A percentile compares a stretch with the other conserved stretches of the same genome.
Conservation (phyloP, 345 rosid species). For the Psidium guajava region DNA sequence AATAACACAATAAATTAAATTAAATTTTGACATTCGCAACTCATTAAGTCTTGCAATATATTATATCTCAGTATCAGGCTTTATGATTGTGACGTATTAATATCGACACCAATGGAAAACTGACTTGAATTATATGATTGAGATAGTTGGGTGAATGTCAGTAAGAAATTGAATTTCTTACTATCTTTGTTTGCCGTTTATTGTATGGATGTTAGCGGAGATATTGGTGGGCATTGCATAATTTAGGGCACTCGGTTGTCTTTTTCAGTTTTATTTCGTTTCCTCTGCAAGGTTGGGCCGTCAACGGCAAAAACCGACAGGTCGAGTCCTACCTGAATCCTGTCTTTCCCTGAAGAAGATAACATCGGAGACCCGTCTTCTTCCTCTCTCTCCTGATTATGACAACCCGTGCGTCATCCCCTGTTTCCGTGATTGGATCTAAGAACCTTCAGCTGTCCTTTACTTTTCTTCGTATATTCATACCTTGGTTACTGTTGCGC, state of each 20-base stretch:
- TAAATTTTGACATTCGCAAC: not conserved
- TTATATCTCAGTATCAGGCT: rapidly evolving
- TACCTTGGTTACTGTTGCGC: not conserved
- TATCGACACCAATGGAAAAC: not conserved
- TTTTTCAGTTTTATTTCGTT: not conserved
- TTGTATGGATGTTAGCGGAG: not conserved
- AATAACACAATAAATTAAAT: no score
- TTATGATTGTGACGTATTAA: not conserved
- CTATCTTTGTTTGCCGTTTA: not conserved
- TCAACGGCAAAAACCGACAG: not conserved
- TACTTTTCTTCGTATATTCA: not conserved
- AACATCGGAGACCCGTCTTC: not conserved
- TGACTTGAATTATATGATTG: not conserved
- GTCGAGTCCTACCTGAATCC: not conserved
- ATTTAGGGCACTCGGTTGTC: not conserved
- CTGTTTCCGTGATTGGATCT: not conserved
- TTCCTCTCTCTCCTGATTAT: not conserved
- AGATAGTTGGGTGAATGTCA: not conserved
- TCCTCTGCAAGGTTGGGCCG: not conserved
- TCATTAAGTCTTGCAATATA: not conserved
- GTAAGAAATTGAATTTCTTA: not conserved
- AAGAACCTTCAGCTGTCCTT: not conserved
- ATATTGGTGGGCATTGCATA: not conserved
- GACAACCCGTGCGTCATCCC: not conserved
- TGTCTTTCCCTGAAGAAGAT: not conserved